Evolutionary conservation across 1,139 yeast species (phyloP).

Genomic region (Yamadazyma diospyri): DNA sequence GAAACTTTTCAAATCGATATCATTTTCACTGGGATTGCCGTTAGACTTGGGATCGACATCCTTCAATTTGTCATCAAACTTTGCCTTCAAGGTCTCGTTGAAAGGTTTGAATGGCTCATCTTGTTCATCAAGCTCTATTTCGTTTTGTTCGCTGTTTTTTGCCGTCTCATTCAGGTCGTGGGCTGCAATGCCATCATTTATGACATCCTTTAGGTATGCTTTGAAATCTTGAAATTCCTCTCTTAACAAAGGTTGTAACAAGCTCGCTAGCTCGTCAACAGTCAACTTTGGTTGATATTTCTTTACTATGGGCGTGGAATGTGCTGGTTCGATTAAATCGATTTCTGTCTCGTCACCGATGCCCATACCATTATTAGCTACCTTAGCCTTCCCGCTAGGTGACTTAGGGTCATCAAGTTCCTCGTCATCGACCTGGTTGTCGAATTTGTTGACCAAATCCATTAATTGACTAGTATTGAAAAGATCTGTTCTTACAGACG

Average conservation of each 20-base stretch:
- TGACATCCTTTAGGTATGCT: conserved; percentile 9
- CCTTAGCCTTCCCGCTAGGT: background rate
- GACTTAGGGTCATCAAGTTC: background rate
- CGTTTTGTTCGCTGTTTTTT: background rate
- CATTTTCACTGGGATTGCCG: conserved; percentile 5
- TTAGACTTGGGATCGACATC: background rate
- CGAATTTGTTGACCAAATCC: conserved; percentile 20
- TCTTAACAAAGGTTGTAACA: conserved; percentile 16
- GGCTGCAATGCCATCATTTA: background rate
- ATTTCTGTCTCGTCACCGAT: conserved; percentile 11
- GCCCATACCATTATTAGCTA: conserved; percentile 2
- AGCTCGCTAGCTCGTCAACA: conserved; percentile 12
- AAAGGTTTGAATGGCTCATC: background rate
- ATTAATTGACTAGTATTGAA: conserved; percentile 15
- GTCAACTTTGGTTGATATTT: conserved; percentile 8
- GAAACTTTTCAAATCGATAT: background rate
- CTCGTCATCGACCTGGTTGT: conserved; percentile 7
- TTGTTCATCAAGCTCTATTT: background rate
- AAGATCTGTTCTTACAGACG: conserved; percentile 10
- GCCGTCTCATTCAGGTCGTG: background rate
- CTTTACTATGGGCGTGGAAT: conserved; percentile 28
- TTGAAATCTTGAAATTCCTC: conserved; percentile 17
- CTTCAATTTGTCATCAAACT: background rate
- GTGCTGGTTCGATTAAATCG: conserved; percentile 18
- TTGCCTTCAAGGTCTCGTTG: background rate